Base-by-base conservation (phyloP, 2,329 filamentous ascomycete genomes). In the Apiospora hydei region DNA sequence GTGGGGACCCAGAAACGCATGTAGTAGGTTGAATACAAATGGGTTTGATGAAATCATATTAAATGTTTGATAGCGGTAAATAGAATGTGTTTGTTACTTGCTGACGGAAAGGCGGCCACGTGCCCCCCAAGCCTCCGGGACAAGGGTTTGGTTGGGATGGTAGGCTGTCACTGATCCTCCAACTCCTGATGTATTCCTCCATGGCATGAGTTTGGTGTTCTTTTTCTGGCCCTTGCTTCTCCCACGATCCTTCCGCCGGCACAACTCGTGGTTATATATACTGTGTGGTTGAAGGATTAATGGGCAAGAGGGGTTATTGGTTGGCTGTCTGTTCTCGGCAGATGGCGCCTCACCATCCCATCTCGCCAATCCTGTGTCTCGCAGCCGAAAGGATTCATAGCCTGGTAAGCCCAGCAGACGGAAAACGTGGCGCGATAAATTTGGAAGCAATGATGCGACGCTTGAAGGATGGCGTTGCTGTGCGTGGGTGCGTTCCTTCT, bases 71-170 rank as follows among this genome's bases (percentile, higher is more conserved):
- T 11, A 13, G 30, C 14, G 30, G 53, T 21, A 18, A 21, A 10
- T n/a, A 41, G 4, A 41, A 41, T 24, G 18, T 18, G 34, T 21
- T 64, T 64, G 57, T 64, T 41, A n/a, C 30, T 64, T 64, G 57
- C 57, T 64, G 57, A 64, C 57, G 57, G 57, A 64, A 64, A 41
- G 30, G 57, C 57, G 57, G 57, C 57, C 57, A 64, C 57, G 57
- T 64, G 57, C 57, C 34, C 57, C 34, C 57, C 34, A 64, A 64
- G 57, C 57, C 57, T 64, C 57, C 34, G 34, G 57, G 34, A 41
- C 57, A 38, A 4, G 57, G 57, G 57, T 64, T 21, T 10, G 34
- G 57, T n/a, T n/a, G 30, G 8, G 34, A 64, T 64, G 57, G 34
- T 38, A 41, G 53, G 30, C 38, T 38, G 57, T 34, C n/a, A 64